Base-by-base conservation (phyloP, 139 green algal genomes). In the Pleodorina starrii region DNA sequence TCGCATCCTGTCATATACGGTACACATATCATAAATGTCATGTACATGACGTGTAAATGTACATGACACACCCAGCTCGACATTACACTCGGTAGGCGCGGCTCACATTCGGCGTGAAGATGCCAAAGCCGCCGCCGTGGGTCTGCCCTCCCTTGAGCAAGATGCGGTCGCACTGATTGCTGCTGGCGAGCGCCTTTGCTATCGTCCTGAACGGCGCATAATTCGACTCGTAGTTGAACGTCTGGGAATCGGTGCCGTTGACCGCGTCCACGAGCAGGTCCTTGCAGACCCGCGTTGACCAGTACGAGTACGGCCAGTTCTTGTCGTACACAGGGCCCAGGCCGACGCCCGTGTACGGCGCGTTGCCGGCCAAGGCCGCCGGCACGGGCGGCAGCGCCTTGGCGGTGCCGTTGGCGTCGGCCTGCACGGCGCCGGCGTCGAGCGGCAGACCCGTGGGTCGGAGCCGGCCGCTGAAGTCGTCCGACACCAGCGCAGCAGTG, bases 121-220 rank as follows among this genome's bases (percentile, higher is more conserved):
- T 88, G 23, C 66, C 82, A 1, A 76, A 79, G 32, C 32, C 44
- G 32, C 82, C 82, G 27, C 46, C 12, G 44, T 88, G 82, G 32
- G 25, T 79, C 66, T 88, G 82, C 14, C 60, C 60, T 27, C 80
- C 59, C 60, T 54, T 60, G 42, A 88, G 66, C 60, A 88, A 44
- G n/a, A 88, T 50, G 32, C 82, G 82, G 46, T 88, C 82, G 44
- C 82, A 88, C 46, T 86, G 80, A 27, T 86, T 86, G 59, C 75
- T 86, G 80, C 19, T 42, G 16, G 19, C 43, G 10, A 86, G 80
- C 14, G 80, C 80, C 0, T 21, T 40, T 27, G 57, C 48, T 38
- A 86, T 59, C 25, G 80, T 86, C 78, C 73, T 73, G 57, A 90
- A 74, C 50, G 85, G 54, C 12, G 68, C 66, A 42, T 90, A 90